Percentiles rank a stretch among this genome's conserved stretches.
Conservation (phyloP, 306 rosid genomes). For the Betula pendula region DNA sequence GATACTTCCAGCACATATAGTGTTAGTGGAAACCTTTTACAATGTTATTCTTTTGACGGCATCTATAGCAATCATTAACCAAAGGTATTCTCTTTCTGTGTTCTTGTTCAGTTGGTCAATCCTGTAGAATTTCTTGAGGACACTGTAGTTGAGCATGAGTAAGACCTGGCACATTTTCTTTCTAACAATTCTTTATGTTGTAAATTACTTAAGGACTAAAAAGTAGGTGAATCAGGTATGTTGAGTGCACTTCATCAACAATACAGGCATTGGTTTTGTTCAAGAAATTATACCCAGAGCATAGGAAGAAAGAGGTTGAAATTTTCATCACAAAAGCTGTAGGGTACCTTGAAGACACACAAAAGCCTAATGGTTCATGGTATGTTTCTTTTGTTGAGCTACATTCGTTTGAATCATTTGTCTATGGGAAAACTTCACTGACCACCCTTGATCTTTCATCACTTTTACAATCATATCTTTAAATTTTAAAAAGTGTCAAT, state of each 20-base stretch:
- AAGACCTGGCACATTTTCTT: neutral
- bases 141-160: conserved; percentile 46
- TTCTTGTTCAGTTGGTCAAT: conserved; percentile 31
- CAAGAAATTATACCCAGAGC: conserved; percentile 30
- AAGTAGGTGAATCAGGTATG: neutral
- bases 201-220: no score
- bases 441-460: no score
- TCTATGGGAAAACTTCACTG: no score
- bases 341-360: conserved; percentile 37
- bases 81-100: neutral
- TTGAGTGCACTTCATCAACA: conserved; percentile 52
- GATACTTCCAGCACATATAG: neutral
- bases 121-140: conserved; percentile 40
- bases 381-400: neutral
- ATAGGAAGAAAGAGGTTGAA: conserved; percentile 37
- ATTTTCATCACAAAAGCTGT: conserved; percentile 31
- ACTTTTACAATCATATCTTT: no score
- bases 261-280: conserved; percentile 38
- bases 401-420: neutral
- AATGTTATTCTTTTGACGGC: neutral
- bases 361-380: conserved; percentile 44
- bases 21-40: neutral
- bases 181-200: no score
- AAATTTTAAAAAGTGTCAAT: no score
- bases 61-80: neutral